phyloP scores from a whole-genome alignment of 306 rosid genomes.

The Cicer judaicum region DNA sequence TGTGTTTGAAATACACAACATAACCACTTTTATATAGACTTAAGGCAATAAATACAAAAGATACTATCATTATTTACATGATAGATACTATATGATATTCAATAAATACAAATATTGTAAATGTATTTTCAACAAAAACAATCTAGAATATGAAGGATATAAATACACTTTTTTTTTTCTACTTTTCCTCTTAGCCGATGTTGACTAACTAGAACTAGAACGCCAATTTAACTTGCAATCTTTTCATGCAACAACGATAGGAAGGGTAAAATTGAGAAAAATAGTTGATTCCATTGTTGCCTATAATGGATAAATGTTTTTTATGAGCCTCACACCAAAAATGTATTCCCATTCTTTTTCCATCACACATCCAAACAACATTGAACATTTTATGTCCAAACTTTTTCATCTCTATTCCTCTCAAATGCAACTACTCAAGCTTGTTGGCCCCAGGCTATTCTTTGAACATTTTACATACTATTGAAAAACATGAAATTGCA shows the following conservation, averaged over 20 bases:
- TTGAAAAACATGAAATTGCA: slow-evolving; percentile 10
- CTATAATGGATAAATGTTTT: neutral
- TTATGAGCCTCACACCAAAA: neutral
- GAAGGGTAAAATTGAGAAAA: neutral
- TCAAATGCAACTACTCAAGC: neutral
- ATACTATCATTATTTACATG: too few relatives aligned
- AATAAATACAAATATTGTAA: too few relatives aligned
- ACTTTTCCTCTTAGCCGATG: slow-evolving; percentile 93
- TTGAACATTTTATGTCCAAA: neutral
- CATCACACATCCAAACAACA: neutral
- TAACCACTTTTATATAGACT: too few relatives aligned
- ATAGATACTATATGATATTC: too few relatives aligned
- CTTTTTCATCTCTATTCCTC: neutral
- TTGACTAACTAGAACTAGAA: slow-evolving; percentile 66
- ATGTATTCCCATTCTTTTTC: neutral
- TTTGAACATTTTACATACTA: neutral
- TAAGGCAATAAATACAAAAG: too few relatives aligned
- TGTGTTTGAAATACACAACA: too few relatives aligned
- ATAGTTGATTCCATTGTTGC: neutral
- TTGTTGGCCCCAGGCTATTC: neutral
- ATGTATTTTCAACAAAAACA: too few relatives aligned
- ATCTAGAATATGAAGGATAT: too few relatives aligned
- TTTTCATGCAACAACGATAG: slow-evolving; percentile 63
- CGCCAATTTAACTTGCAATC: slow-evolving; percentile 70
- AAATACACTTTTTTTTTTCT: neutral